Base-by-base conservation (phyloP, 2,329 filamentous ascomycete genomes). In the Pleurostoma richardsiae region DNA sequence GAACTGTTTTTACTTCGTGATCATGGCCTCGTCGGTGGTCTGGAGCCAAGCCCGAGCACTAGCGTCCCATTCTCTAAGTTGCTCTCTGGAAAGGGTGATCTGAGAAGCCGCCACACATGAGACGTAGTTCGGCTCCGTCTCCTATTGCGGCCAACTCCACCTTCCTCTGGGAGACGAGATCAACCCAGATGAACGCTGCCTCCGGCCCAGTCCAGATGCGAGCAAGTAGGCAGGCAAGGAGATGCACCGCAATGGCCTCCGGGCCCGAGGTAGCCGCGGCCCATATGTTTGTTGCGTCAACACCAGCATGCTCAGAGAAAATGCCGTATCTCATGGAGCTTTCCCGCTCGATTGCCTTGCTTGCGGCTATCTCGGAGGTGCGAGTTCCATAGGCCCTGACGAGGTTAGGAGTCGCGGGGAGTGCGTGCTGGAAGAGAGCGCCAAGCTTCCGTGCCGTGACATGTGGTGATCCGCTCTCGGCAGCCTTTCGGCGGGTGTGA, bases 401-500 rank as follows among this genome's bases (percentile, higher is more conserved):
- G 3, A 72, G 56, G 1, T 53, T 43, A 0, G 67, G 67, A 0
- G 56, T 66, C 0, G 49, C 4, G 3, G 68, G 68, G 3, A 62
- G 43, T 0, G 62, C 30, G 0, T 51, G 53, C 27, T 64, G 58
- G 47, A 75, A 73, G 0, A 74, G 52, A 0, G 61, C 63, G 2
- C 63, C 70, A 0, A 74, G 60, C 31, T 58, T 62, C 19, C 68
- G 51, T 2, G 71, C 70, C 0, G 63, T 67, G 4, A 51, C 49
- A 46, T 74, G 70, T 0, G 49, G 40, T 2, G 39, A 42, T 2
- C 71, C 71, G 5, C 54, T 42, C 50, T 74, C 72, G 0, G 71
- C 71, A 39, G 0, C 65, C 67, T 0, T 74, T 29, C 0, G 40
- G 54, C 19, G 55, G 50, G 38, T 59, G 71, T 47, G 72, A 69